Base-by-base conservation (phyloP, 2,329 filamentous ascomycete species). In the Colletotrichum scovillei region DNA sequence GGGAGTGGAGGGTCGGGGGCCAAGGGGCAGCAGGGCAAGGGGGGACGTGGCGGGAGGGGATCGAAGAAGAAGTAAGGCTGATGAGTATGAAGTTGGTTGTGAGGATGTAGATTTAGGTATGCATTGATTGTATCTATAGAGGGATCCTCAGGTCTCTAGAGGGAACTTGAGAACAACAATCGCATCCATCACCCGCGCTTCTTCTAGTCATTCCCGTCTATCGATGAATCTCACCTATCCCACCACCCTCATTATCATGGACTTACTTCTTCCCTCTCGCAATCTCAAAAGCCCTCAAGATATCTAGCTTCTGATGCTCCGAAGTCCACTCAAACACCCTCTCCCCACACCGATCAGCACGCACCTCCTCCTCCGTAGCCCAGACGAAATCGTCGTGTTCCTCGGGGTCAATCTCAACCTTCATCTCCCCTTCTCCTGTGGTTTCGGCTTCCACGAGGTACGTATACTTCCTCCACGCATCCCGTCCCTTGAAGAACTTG, bases 1-100 rank as follows among this genome's bases (percentile, higher is more conserved):
- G 90, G 89, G 1, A 82, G 83, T 46, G 79, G 81, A 38, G 84
- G 84, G 30, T 82, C 84, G n/a, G 79, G 81, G 42, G 83, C 81
- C 14, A 82, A 81, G 60, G 82, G 81, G 69, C 77, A 75, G 75
- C 74, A 75, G 11, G 76, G 77, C 73, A 79, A 81, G 69, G 80
- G 78, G 5, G 81, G 81, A 49, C 79, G 81, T 57, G 80, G 80
- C 38, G 83, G 81, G 1, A 86, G 82, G 74, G 84, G 86, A 0
- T 84, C 84, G 56, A 88, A 88, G 81, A 85, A 80, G 77, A 82
- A 80, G 71, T 78, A 56, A 46, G 7, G 9, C 9, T 32, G 30
- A 35, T 2, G 38, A 63, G 59, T 1, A 11, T 16, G 32, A 16
- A 9, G 24, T 14, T 8, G 12, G 11, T n/a, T 4, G 30, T 14